phyloP scores from a whole-genome alignment of 2,329 filamentous ascomycete species.

The Clarireedia monteithiana region DNA sequence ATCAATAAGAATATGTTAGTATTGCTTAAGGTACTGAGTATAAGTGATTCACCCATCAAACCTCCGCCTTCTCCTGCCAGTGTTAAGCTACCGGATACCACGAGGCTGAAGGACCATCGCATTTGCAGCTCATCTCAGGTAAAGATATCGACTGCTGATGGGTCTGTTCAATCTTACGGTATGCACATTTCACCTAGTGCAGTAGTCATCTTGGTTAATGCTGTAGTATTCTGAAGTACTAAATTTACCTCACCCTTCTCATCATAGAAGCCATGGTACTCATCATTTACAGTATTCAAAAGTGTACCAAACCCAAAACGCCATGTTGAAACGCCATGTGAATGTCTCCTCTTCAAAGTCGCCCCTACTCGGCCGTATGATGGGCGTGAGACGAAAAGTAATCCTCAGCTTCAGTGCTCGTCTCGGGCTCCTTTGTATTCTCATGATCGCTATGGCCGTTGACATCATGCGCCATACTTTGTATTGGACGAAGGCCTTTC shows the following conservation, averaged over 20 bases:
- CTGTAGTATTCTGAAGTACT: slow-evolving; percentile 7
- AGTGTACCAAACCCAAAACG: background rate
- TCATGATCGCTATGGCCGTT: slow-evolving; percentile 27
- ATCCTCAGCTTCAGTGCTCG: slow-evolving; percentile 19
- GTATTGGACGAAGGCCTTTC: slow-evolving; percentile 20
- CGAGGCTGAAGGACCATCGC: too few relatives aligned
- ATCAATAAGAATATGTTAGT: too few relatives aligned
- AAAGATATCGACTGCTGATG: background rate
- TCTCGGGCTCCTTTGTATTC: slow-evolving; percentile 18
- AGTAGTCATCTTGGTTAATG: background rate
- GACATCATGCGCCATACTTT: slow-evolving; percentile 27
- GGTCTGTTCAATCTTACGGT: too few relatives aligned
- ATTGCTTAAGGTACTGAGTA: too few relatives aligned
- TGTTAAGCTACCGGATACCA: too few relatives aligned
- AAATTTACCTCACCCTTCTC: background rate
- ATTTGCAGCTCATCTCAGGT: too few relatives aligned
- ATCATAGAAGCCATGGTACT: background rate
- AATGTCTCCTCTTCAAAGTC: background rate
- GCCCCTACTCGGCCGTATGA: background rate
- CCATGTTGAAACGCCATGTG: background rate
- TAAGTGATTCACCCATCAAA: too few relatives aligned
- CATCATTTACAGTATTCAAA: slow-evolving; percentile 6
- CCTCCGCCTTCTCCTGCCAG: too few relatives aligned
- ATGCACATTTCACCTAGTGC: background rate
- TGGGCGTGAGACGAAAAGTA: slow-evolving; percentile 9